Evolutionary conservation across 805 yeast genomes (phyloP).

Genomic region (Naumovozyma baii): DNA sequence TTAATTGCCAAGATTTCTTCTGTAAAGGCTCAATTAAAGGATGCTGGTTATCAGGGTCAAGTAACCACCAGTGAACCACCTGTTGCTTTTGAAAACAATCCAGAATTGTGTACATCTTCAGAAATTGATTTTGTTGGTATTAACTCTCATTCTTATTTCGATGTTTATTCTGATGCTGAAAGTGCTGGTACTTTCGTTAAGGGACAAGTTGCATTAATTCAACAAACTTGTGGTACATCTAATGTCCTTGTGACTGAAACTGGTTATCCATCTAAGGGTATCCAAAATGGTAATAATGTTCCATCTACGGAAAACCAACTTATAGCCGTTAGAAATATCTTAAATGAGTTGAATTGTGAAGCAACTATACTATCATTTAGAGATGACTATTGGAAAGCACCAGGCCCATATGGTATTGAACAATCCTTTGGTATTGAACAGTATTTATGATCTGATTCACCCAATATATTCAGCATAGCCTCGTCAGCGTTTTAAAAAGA

Average conservation of each 20-base stretch:
- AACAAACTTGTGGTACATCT: constrained; percentile 45
- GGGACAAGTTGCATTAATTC: constrained; percentile 50
- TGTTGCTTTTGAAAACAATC: constrained; percentile 51
- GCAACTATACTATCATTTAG: constrained; percentile 70
- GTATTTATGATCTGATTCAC: background rate
- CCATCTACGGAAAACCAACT: constrained; percentile 65
- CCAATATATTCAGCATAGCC: too few relatives aligned
- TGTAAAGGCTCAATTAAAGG: constrained; percentile 47
- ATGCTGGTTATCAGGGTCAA: constrained; percentile 68
- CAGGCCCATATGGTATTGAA: constrained; percentile 79
- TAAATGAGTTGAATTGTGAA: constrained; percentile 47
- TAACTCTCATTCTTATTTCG: constrained; percentile 82
- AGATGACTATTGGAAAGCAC: constrained; percentile 77
- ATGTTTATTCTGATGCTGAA: constrained; percentile 47
- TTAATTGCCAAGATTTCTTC: constrained; percentile 53
- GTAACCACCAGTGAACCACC: constrained; percentile 89
- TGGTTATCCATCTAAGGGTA: constrained; percentile 78
- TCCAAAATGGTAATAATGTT: constrained; percentile 58
- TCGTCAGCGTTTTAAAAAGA: too few relatives aligned
- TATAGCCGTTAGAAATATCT: constrained; percentile 54
- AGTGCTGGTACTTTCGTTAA: constrained; percentile 63
- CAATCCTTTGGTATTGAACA: constrained; percentile 61
- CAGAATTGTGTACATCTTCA: constrained; percentile 58
- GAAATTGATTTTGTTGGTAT: constrained; percentile 77
- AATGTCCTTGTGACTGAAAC: constrained; percentile 68